Evolutionary conservation across 2,329 filamentous ascomycete genomes (phyloP), one percentile per base, ranked within the genome.

Genomic region (Dactylellina haptotyla): DNA sequence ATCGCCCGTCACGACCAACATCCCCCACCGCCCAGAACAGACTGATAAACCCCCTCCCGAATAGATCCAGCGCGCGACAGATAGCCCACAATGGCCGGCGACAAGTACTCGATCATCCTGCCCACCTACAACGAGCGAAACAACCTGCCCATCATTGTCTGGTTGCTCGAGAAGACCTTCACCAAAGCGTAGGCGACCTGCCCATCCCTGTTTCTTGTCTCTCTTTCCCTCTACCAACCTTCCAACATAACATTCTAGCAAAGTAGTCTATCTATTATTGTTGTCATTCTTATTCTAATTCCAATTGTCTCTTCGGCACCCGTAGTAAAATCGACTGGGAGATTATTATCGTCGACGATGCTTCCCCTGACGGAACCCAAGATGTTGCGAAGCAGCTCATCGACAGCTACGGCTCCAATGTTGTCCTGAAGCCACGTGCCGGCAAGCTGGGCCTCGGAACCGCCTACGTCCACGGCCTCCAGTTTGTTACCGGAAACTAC

Each of bases 71-170:
- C 25, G 23, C 14, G 30, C 20, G 2, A 50, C n/a, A n/a, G 23
- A 53, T 28, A 58, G 14, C 37, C 10, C 61, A 74, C 67, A 41
- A 77, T 75, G 66, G 53, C 69, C 53, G 83, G 85, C 77, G 85
- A 95, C 86, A 96, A 94, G 84, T 99, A 97, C 87, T 97, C 94
- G 77, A 90, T 99, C 80, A 94, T 99, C 80, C 88, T 99, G 76
- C 95, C 95, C 67, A 99, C 95, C 75, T 99, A 97, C 88, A 98
- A 99, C 82, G 95, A 99, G 87, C 92, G 95, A 80, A 89, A 89
- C 82, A 99, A 99, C 84, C 88, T 99, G 77, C 95, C 95, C 79
- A 95, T 99, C 81, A 92, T 98, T 80, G 88, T 90, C 79, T 98
- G 93, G 92, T 85, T 99, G 82, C 87, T 99, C 77, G 91, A 96